Base-by-base conservation (phyloP, 495 filamentous ascomycete species). In the Chlorociboria aeruginascens region DNA sequence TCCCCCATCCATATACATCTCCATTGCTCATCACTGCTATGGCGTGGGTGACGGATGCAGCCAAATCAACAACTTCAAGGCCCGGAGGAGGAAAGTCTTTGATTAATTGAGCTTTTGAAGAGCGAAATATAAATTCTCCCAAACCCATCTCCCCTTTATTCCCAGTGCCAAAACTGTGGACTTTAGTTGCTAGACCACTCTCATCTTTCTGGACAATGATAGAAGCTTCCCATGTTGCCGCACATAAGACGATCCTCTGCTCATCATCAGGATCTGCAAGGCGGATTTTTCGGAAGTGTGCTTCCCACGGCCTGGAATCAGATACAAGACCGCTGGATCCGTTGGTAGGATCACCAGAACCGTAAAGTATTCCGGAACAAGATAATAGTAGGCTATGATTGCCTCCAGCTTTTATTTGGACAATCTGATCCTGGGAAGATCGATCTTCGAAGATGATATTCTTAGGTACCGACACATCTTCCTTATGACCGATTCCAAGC, bases 1-100 rank as follows among this genome's bases (percentile, higher is more conserved):
- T 81, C 1, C 92, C 92, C 92, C 92, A 96, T 2, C 89, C 92
- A 61, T 82, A 95, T 1, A 82, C 81, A 1, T 82, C 69, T 2
- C 88, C 89, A 60, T 82, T 82, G 28, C 71, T 72, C 0, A 94
- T 63, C 4, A 95, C 74, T 3, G 70, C 78, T 13, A 89, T 77
- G 0, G 78, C 74, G 59, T 98, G 92, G 12, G 73, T 72, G 68
- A 93, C 81, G n/a, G 84, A 73, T 37, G 84, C 81, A 0, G 79
- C 65, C 9, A 97, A 51, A 35, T 78, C 66, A 0, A 68, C 57
- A 6, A 95, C 58, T 1, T 58, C 48, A 3, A 67, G 69, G 0
- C 62, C 70, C 2, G 50, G 3, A 0, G 78, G 81, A 6, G 82
- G 83, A 51, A 94, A 89, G 47, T 73, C 58, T 0, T 65, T 52